Percentiles rank a stretch among this genome's conserved stretches.
These are phyloP conservation scores for Diospyros kaki DNA, from an alignment of 148 eudicot species.

Conservation along the genomic window DNA sequence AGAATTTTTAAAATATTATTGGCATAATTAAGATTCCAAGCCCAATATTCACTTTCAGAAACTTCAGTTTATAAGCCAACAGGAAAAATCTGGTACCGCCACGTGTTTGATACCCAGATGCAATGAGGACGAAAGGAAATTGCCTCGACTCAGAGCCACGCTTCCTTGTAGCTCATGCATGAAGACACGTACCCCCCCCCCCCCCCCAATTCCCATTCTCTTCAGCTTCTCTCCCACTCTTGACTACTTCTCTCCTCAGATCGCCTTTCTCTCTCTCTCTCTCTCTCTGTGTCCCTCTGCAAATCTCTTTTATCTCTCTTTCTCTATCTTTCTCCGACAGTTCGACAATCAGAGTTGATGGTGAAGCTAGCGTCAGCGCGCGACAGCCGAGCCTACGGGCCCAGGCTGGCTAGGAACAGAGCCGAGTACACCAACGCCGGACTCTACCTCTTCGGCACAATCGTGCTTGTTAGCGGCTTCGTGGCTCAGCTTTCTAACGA, in stretches of 20 bases:
- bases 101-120: background rate
- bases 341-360: slow-evolving; percentile 25
- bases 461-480: slow-evolving; percentile 48
- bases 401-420: slow-evolving; percentile 39
- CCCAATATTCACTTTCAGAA: no score
- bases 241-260: no score
- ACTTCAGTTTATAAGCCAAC: no score
- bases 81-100: background rate
- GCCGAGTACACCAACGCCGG: slow-evolving; percentile 83
- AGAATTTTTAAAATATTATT: no score
- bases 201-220: background rate
- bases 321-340: background rate
- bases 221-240: background rate
- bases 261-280: background rate
- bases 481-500: slow-evolving; percentile 46
- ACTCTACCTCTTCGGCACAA: slow-evolving; percentile 54
- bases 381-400: slow-evolving; percentile 66
- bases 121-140: background rate
- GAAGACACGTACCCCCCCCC: slow-evolving; percentile 1
- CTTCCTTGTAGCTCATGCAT: slow-evolving; percentile 12
- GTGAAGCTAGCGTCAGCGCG: slow-evolving; percentile 86
- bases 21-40: no score
- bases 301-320: background rate
- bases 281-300: background rate
- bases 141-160: no score